Base-by-base conservation (phyloP, 2,329 filamentous ascomycete species). In the Truncatella angustata region DNA sequence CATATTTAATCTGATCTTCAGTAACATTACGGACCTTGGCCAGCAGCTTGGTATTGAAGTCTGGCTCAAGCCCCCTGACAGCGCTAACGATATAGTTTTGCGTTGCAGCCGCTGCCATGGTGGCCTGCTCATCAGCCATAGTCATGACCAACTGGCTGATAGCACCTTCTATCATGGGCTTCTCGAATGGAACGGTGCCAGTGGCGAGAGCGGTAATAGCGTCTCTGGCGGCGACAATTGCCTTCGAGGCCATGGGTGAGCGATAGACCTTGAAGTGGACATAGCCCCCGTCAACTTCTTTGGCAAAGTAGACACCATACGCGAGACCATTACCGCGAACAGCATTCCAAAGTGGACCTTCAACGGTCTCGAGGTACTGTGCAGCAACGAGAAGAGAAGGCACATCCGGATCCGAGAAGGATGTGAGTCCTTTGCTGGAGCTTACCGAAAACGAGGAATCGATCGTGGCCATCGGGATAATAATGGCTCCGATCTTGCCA, bases 251-350 rank as follows among this genome's bases (percentile, higher is more conserved):
- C 58, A 97, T 91, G 0, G 94, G 93, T 0, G 91, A 95, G 23
- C 93, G 87, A 74, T 95, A 97, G 37, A 97, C 87, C 50, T 85
- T 84, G 73, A 95, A 95, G 55, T 90, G 86, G 48, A 97, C 74
- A 46, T 89, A 83, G 3, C 93, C 94, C 1, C 84, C 85, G 63
- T 94, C 90, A 24, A 90, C 74, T 63, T 90, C 88, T 42, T 88
- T 86, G 40, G 80, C 80, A 65, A 97, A 96, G 61, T 81, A 84
- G 1, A 88, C 87, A 49, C 92, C 92, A 65, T 99, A 99, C 0
- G 94, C 94, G 49, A 97, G 85, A 40, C 94, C 94, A 39, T 90
- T 94, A 51, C 94, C 94, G 43, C 94, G 90, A 45, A 97, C 89
- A 0, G 91, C 90, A 57, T 88, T 88, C 93, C 94, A 97, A 28